Evolutionary conservation across 2,329 filamentous ascomycete species (phyloP).

Genomic region (Hypoxylon sp.): DNA sequence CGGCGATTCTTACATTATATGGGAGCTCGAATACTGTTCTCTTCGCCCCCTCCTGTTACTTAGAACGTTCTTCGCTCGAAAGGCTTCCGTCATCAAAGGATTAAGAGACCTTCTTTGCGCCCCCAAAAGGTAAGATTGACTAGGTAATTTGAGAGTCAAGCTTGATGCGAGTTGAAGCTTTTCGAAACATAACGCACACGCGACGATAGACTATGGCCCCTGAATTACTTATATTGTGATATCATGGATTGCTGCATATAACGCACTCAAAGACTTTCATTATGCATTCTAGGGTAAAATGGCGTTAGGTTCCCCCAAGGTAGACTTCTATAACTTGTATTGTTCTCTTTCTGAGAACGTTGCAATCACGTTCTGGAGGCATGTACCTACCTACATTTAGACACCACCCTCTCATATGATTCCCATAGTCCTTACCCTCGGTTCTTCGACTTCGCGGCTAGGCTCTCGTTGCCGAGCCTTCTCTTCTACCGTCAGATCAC

Average conservation of each 20-base stretch:
- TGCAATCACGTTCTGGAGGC: too few species aligned
- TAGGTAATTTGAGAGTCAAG: neutral
- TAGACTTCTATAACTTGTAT: neutral
- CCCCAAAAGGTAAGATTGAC: neutral
- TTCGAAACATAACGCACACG: neutral
- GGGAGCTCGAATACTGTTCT: neutral
- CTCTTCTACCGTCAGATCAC: conserved; percentile 69
- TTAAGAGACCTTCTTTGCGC: neutral
- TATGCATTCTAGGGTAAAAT: neutral
- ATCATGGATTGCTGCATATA: neutral
- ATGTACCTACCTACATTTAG: neutral
- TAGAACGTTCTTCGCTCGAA: neutral
- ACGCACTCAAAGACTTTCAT: too few species aligned
- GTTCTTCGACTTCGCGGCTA: neutral
- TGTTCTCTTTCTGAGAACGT: neutral
- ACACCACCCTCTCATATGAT: neutral
- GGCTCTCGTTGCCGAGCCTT: conserved; percentile 24
- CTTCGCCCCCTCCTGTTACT: neutral
- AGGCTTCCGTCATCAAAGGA: neutral
- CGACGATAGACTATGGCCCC: neutral
- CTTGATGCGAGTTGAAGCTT: neutral
- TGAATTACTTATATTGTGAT: neutral
- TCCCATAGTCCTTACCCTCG: neutral
- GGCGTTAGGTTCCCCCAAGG: neutral
- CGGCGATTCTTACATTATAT: neutral